These are phyloP conservation scores for Aspergillus alliaceus DNA, from an alignment of 2,329 filamentous ascomycete genomes.

Conservation along the genomic window DNA sequence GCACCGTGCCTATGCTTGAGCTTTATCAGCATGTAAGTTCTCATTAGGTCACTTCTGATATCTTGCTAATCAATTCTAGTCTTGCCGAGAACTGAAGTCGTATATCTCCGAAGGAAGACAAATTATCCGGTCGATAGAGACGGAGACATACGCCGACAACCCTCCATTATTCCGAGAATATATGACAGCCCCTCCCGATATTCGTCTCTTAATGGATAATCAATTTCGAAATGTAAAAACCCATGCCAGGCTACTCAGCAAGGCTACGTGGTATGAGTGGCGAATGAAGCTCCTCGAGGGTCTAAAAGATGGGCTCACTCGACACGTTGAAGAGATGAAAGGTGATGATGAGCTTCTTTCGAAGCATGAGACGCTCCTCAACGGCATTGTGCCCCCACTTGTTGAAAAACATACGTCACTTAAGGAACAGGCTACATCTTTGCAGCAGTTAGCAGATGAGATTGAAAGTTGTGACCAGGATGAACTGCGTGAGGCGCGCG, in stretches of 20 bases:
- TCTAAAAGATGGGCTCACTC: constrained; percentile 75
- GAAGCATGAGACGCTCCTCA: constrained; percentile 68
- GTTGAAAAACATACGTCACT: constrained; percentile 62
- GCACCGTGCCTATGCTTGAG: constrained; percentile 89
- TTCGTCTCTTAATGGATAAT: constrained; percentile 86
- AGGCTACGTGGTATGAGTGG: constrained; percentile 98
- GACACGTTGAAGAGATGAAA: constrained; percentile 74
- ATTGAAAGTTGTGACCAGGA: constrained; percentile 68
- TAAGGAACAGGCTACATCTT: constrained; percentile 61
- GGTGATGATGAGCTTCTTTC: constrained; percentile 67
- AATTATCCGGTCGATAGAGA: constrained; percentile 88
- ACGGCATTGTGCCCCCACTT: constrained; percentile 66
- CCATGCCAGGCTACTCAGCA: constrained; percentile 83
- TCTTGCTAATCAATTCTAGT: constrained; percentile 46
- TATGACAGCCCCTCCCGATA: constrained; percentile 76
- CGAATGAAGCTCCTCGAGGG: constrained; percentile 83
- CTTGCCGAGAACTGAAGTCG: constrained; percentile 91
- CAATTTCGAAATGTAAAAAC: constrained; percentile 98
- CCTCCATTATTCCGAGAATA: constrained; percentile 91
- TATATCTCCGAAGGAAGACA: constrained; percentile 92
- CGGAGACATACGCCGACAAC: constrained; percentile 84
- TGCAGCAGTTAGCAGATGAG: constrained; percentile 69
- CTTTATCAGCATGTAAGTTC: constrained; percentile 79
- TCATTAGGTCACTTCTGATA: constrained; percentile 4
- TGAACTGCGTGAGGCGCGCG: constrained; percentile 72